Base-by-base conservation (phyloP, 805 yeast genomes). In the Candida cerambycidarum region DNA sequence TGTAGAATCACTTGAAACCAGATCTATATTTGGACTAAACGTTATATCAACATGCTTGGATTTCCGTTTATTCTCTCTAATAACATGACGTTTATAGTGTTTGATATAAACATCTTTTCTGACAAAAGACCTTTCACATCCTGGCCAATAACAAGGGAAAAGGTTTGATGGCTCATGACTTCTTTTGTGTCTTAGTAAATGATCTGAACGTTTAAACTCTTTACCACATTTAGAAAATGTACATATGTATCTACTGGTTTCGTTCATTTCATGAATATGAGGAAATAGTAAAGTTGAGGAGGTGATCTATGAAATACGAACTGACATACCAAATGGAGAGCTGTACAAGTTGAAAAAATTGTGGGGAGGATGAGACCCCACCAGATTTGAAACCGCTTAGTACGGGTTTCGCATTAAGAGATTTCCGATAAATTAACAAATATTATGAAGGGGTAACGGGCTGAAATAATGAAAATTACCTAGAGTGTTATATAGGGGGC, bases 171-270 rank as follows among this genome's bases (percentile, higher is more conserved):
- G 48, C 25, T 21, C 25, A 42, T 81, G 86, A 53, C 80, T 81
- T 41, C 78, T 62, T 52, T 76, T 71, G 55, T 81, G 86, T 36
- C 86, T 62, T 7, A 82, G 65, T 16, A 81, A 58, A 60, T 81
- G 85, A 53, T 81, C 86, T 1, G 79, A 69, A 33, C 85, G 56
- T 19, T 76, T 73, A 50, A 81, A 81, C 29, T 21, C 25, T 21
- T 21, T 21, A 10, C 25, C 25, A 21, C 25, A 21, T 10, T 21
- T 10, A 21, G 25, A 21, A 21, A 21, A 21, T 10, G 25, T 21
- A 10, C 25, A 21, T 7, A 21, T 21, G 25, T 21, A 21, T 10
- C 25, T 21, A 6, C 9, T 21, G 6, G 25, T 21, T 21, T 21
- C 25, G 25, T 21, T 21, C 25, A 21, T 21, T n/a, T n/a, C n/a